Conservation (phyloP, 805 yeast genomes). For the Kodamaea fukazawae region DNA sequence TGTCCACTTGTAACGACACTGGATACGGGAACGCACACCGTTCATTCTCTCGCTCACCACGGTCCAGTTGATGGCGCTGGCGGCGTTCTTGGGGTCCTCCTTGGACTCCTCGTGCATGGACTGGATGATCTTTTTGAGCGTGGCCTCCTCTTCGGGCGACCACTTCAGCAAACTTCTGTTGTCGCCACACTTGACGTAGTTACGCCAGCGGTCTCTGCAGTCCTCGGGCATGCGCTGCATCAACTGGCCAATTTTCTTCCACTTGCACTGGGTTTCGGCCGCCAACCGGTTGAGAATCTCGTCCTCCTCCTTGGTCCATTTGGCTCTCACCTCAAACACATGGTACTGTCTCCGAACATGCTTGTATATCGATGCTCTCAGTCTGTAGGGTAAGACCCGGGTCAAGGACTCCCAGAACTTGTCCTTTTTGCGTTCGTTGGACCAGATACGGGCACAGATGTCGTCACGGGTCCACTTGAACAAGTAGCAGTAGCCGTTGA, state of each 20-base stretch:
- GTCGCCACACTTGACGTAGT: conserved; percentile 87
- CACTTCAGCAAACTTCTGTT: conserved; percentile 76
- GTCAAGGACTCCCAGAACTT: conserved; percentile 85
- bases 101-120: conserved; percentile 34
- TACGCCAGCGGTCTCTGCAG: conserved; percentile 95
- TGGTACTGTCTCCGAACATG: conserved; percentile 91
- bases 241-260: conserved; percentile 79
- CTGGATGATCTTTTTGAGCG: conserved; percentile 53
- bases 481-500: conserved; percentile 63
- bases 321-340: conserved; percentile 82
- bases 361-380: conserved; percentile 87
- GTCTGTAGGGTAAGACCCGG: conserved; percentile 75
- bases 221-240: conserved; percentile 97
- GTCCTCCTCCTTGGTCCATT: conserved; percentile 87
- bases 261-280: conserved; percentile 69
- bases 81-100: not conserved
- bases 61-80: conserved; percentile 79
- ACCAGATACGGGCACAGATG: conserved; percentile 84
- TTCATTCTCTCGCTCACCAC: conserved; percentile 85
- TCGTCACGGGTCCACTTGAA: conserved; percentile 62
- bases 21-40: conserved; percentile 85
- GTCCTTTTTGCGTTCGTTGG: conserved; percentile 79
- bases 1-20: conserved; percentile 94
- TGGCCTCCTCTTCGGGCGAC: conserved; percentile 69
- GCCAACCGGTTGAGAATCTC: conserved; percentile 60